Conservation (phyloP, 352 stramenopile genomes). For the Aphanomyces astaci region DNA sequence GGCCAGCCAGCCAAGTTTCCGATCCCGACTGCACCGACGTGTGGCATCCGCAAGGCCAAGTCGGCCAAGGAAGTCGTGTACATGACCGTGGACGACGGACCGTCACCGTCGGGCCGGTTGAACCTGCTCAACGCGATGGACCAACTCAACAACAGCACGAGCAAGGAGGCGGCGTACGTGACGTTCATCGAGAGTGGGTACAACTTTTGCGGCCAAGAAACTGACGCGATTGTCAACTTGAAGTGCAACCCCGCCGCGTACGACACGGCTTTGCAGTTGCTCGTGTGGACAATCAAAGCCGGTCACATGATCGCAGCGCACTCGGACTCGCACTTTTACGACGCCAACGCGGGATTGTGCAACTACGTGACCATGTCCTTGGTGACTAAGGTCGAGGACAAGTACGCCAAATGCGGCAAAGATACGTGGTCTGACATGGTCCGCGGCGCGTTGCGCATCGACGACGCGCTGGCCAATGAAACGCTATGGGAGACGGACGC, state of each 20-base stretch:
- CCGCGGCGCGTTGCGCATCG: slow-evolving; percentile 10
- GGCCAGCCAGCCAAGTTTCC: background rate
- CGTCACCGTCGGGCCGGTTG: background rate
- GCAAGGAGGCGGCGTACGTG: background rate
- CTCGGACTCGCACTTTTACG: slow-evolving; percentile 20
- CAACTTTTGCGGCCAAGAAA: slow-evolving; percentile 18
- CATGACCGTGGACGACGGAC: slow-evolving; percentile 21
- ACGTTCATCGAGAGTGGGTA: slow-evolving; percentile 12
- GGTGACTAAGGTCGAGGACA: slow-evolving; percentile 15
- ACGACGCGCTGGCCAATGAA: background rate
- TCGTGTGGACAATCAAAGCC: slow-evolving; percentile 18
- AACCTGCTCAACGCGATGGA: background rate
- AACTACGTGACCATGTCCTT: slow-evolving; percentile 13
- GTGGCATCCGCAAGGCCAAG: slow-evolving; percentile 1
- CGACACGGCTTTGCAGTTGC: background rate
- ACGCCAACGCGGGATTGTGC: background rate
- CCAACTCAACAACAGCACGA: background rate
- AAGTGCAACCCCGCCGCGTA: background rate
- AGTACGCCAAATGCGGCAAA: slow-evolving; percentile 15
- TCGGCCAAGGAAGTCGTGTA: background rate
- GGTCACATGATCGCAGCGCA: slow-evolving; percentile 19
- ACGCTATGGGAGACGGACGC: background rate
- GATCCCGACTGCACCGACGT: background rate
- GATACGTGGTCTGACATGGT: slow-evolving; percentile 1
- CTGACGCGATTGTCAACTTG: background rate